Evolutionary conservation across 1,284 basidiomycete genomes (phyloP).

Genomic region (Caloboletus firmus): DNA sequence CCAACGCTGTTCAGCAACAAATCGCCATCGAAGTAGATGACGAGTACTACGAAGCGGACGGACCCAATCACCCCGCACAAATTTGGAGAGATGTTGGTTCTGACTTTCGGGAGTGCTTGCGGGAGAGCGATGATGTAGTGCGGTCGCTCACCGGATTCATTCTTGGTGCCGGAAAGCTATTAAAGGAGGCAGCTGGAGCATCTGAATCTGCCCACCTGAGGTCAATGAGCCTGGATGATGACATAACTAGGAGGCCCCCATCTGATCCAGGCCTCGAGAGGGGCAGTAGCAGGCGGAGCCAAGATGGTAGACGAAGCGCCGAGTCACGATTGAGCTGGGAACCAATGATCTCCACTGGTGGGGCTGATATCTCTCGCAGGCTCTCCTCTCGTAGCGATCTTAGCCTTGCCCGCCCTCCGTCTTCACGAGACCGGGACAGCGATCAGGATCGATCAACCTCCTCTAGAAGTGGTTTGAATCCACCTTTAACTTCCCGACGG

Average conservation of each 20-base stretch:
- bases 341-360: conserved; percentile 26
- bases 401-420: conserved; percentile 30
- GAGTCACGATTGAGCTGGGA: conserved; percentile 64
- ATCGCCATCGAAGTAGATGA: conserved; percentile 70
- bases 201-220: conserved; percentile 41
- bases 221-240: conserved; percentile 51
- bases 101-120: conserved; percentile 67
- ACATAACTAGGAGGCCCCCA: conserved; percentile 35
- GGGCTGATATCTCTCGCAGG: conserved; percentile 30
- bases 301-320: conserved; percentile 53
- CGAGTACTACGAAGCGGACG: conserved; percentile 33
- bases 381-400: conserved; percentile 37
- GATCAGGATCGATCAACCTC: conserved; percentile 38
- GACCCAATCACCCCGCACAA: conserved; percentile 44
- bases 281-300: conserved; percentile 45
- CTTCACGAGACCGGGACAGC: conserved; percentile 29
- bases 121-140: conserved; percentile 74
- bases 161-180: conserved; percentile 65
- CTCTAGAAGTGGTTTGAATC: conserved; percentile 25
- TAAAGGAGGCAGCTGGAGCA: conserved; percentile 52
- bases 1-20: conserved; percentile 63
- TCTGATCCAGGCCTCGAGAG: conserved; percentile 39
- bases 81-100: conserved; percentile 67
- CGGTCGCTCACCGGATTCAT: conserved; percentile 71
- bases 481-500: conserved; percentile 42